phyloP scores from a whole-genome alignment of 1,284 basidiomycete species.

The Cerrena zonata region DNA sequence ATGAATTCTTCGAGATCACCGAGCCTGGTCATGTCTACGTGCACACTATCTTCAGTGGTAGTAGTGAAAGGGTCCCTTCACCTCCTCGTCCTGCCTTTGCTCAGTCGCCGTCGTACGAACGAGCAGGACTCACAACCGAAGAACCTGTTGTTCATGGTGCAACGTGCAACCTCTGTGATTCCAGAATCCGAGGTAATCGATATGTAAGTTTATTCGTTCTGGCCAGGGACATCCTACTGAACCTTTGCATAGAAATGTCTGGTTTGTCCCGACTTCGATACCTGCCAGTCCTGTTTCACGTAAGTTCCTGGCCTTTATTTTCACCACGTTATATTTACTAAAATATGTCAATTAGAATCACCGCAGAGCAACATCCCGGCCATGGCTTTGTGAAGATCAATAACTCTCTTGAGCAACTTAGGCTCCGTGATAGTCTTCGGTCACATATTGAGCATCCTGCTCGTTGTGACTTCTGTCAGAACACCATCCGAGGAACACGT shows the following conservation, averaged over 20 bases:
- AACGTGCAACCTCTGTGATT: slow-evolving; percentile 71
- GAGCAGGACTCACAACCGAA: slow-evolving; percentile 1
- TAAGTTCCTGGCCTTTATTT: slow-evolving; percentile 23
- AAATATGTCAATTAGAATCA: slow-evolving; percentile 44
- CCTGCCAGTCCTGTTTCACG: slow-evolving; percentile 68
- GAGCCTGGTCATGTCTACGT: slow-evolving; percentile 60
- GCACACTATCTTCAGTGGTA: slow-evolving; percentile 48
- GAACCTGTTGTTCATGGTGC: slow-evolving; percentile 48
- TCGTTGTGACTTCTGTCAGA: slow-evolving; percentile 41
- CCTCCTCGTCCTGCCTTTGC: slow-evolving; percentile 1
- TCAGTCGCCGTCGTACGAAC: slow-evolving; percentile 11
- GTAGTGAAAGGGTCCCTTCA: slow-evolving; percentile 24
- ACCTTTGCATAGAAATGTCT: slow-evolving; percentile 54
- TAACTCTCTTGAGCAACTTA: slow-evolving; percentile 46
- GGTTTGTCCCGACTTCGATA: slow-evolving; percentile 71
- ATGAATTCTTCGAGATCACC: slow-evolving; percentile 65
- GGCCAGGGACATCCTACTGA: slow-evolving; percentile 6
- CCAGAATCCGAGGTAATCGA: slow-evolving; percentile 59
- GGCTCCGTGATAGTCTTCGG: slow-evolving; percentile 32
- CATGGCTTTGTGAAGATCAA: slow-evolving; percentile 73
- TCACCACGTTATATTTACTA: background rate
- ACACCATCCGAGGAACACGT: slow-evolving; percentile 54
- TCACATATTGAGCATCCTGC: slow-evolving; percentile 20
- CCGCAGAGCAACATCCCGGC: slow-evolving; percentile 64
- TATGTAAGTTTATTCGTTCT: slow-evolving; percentile 32